Evolutionary conservation across 2,329 filamentous ascomycete genomes (phyloP).

Genomic region (Drechslerella dactyloides): DNA sequence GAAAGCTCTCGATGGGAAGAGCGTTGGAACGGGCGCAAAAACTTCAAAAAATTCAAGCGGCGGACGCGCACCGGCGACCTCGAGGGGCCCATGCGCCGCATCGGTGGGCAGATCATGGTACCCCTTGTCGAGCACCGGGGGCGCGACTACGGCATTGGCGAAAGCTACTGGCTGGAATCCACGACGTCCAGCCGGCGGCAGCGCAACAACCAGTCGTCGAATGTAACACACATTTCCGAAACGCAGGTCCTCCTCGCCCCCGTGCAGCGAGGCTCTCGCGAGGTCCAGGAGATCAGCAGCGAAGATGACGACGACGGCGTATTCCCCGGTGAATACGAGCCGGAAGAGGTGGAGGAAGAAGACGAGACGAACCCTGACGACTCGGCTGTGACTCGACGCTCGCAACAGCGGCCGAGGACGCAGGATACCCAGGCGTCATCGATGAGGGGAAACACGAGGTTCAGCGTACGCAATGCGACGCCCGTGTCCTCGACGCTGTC

Average conservation of each 20-base stretch:
- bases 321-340: slow-evolving; percentile 16
- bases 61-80: slow-evolving; percentile 58
- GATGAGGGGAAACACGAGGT: slow-evolving; percentile 19
- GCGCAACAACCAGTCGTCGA: not conserved
- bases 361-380: slow-evolving; percentile 47
- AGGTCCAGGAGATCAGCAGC: slow-evolving; percentile 24
- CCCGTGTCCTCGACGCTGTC: slow-evolving; percentile 20
- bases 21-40: slow-evolving; percentile 90
- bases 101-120: slow-evolving; percentile 67
- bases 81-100: slow-evolving; percentile 57
- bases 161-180: slow-evolving; percentile 55
- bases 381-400: slow-evolving; percentile 13
- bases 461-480: slow-evolving; percentile 21
- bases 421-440: slow-evolving; percentile 30
- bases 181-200: slow-evolving; percentile 16
- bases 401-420: slow-evolving; percentile 6
- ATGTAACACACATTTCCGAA: slow-evolving; percentile 37
- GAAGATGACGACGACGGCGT: not conserved
- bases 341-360: slow-evolving; percentile 19
- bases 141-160: slow-evolving; percentile 66
- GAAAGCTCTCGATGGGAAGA: slow-evolving; percentile 76
- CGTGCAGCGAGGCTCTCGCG: slow-evolving; percentile 3
- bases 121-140: slow-evolving; percentile 68
- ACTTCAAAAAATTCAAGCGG: slow-evolving; percentile 86
- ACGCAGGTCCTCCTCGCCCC: slow-evolving; percentile 36